These are phyloP conservation scores for Capronia coronata DNA, from an alignment of 2,329 filamentous ascomycete species.

Conservation along the genomic window DNA sequence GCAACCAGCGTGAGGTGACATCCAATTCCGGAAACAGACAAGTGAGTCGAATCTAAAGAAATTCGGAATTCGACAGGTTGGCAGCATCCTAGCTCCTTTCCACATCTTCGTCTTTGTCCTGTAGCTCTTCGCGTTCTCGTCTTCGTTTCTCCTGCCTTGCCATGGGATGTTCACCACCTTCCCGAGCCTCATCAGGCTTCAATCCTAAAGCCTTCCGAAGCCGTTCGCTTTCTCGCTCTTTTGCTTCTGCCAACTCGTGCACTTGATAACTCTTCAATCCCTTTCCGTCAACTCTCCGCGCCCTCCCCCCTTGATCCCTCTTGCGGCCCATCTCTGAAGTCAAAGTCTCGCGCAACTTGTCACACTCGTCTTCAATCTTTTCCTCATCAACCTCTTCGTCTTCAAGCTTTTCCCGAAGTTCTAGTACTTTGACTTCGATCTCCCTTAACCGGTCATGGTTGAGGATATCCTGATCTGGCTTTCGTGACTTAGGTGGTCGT, in stretches of 20 bases:
- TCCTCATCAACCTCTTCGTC: conserved; percentile 74
- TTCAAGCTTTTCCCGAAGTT: conserved; percentile 83
- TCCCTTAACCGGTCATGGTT: conserved; percentile 89
- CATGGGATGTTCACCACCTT: conserved; percentile 37
- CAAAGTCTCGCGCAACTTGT: conserved; percentile 59
- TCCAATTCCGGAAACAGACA: too few relatives aligned
- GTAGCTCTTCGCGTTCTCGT: conserved; percentile 35
- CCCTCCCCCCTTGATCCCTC: conserved; percentile 32
- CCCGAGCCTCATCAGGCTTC: conserved; percentile 53
- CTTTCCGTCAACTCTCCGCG: conserved; percentile 35
- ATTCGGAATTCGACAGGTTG: too few relatives aligned
- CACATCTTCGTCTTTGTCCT: conserved; percentile 4
- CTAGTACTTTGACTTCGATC: conserved; percentile 88
- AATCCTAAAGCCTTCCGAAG: conserved; percentile 82
- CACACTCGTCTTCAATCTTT: conserved; percentile 75
- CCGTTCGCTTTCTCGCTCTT: conserved; percentile 90
- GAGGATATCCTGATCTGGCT: conserved; percentile 86
- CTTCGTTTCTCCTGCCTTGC: conserved; percentile 41
- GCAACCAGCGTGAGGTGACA: too few relatives aligned
- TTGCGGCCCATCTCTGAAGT: conserved; percentile 47
- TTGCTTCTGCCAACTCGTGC: conserved; percentile 91
- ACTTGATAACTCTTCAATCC: conserved; percentile 86
- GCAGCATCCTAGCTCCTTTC: background rate
- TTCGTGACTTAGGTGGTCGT: conserved; percentile 52
- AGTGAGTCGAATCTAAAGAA: too few relatives aligned